phyloP scores from a whole-genome alignment of 179 eudicot genomes.

The Beta corolliflora region DNA sequence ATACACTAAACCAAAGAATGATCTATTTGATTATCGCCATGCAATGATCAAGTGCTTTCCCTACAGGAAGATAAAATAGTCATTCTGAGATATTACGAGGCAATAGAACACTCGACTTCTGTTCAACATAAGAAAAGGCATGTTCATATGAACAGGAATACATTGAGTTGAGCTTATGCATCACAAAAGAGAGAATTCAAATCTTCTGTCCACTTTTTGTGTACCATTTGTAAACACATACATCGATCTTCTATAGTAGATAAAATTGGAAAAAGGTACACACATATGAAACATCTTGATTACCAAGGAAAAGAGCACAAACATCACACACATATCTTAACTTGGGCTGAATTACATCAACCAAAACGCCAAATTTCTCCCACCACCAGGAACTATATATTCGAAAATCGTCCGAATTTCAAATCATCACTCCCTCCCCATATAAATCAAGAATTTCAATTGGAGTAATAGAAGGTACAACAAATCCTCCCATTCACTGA shows the following conservation, averaged over 20 bases:
- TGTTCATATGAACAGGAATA: not conserved
- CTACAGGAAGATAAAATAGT: not conserved
- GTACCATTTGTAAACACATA: not conserved
- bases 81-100: not conserved
- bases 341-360: not conserved
- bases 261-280: too few species aligned
- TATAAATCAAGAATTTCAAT: not conserved
- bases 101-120: not conserved
- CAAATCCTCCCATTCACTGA: not conserved
- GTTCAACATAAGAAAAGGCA: not conserved
- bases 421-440: not conserved
- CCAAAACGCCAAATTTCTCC: not conserved
- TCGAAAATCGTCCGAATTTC: not conserved
- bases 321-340: too few species aligned
- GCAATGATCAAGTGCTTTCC: constrained; percentile 4
- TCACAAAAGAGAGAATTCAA: not conserved
- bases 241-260: not conserved
- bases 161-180: not conserved
- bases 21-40: not conserved
- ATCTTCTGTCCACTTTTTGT: not conserved
- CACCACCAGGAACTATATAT: not conserved
- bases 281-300: not conserved
- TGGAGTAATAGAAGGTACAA: not conserved
- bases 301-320: too few species aligned
- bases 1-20: not conserved